Evolutionary conservation across 495 filamentous ascomycete genomes (phyloP).

Genomic region (Acidiella bohemica): DNA sequence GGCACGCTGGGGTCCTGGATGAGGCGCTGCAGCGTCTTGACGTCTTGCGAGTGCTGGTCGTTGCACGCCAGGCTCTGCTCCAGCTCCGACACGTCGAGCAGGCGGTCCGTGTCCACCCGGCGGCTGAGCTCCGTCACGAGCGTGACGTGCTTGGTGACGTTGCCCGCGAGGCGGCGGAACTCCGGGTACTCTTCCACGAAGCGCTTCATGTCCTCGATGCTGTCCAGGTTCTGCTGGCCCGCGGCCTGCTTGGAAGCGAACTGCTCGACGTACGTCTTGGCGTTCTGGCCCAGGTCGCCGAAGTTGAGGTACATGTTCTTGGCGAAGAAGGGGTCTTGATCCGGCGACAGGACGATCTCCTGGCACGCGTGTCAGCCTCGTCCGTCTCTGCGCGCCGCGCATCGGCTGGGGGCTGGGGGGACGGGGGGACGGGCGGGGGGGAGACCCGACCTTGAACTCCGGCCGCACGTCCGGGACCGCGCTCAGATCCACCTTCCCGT

Average conservation of each 20-base stretch:
- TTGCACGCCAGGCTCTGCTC: slow-evolving; percentile 96
- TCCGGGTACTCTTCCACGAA: slow-evolving; percentile 98
- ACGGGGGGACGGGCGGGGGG: too few relatives aligned
- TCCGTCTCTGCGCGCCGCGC: slow-evolving; percentile 1
- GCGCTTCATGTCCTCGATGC: slow-evolving; percentile 95
- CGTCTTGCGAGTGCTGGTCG: slow-evolving; percentile 77
- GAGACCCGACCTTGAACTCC: slow-evolving; percentile 71
- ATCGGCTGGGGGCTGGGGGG: too few relatives aligned
- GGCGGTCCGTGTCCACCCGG: slow-evolving; percentile 64
- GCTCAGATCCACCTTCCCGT: slow-evolving; percentile 77
- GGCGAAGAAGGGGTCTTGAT: slow-evolving; percentile 98
- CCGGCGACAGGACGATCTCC: slow-evolving; percentile 91
- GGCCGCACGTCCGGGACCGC: slow-evolving; percentile 78
- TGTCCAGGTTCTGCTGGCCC: slow-evolving; percentile 88
- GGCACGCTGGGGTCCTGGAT: slow-evolving; percentile 65
- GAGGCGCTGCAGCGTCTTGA: slow-evolving; percentile 78
- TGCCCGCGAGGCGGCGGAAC: slow-evolving; percentile 89
- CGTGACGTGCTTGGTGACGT: slow-evolving; percentile 96
- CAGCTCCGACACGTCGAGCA: slow-evolving; percentile 88
- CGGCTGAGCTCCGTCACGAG: slow-evolving; percentile 85
- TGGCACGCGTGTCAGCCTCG: slow-evolving; percentile 4
- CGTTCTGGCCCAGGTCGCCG: slow-evolving; percentile 90
- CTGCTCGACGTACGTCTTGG: slow-evolving; percentile 96
- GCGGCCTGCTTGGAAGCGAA: slow-evolving; percentile 91
- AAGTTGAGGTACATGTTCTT: slow-evolving; percentile 99